Conservation (phyloP, 2,329 filamentous ascomycete species). For the Penicillium olsonii region DNA sequence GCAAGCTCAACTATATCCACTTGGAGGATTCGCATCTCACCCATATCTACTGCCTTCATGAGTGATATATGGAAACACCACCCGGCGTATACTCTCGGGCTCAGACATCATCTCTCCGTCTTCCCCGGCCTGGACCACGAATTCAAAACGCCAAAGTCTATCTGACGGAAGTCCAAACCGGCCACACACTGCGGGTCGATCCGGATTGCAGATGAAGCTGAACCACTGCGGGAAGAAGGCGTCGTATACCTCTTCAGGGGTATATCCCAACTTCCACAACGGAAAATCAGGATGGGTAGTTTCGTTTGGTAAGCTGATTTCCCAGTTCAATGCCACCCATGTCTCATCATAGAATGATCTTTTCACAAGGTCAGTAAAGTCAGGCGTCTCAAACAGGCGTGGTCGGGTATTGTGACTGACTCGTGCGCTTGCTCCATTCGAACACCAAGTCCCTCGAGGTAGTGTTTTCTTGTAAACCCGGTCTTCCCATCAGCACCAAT, state of each 20-base stretch:
- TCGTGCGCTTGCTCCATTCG: conserved; percentile 33
- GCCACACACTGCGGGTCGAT: conserved; percentile 47
- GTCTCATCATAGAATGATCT: conserved; percentile 29
- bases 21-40: conserved; percentile 5
- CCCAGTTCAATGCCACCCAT: conserved; percentile 54
- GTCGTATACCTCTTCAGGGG: conserved; percentile 51
- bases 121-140: conserved; percentile 33
- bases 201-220: conserved; percentile 48
- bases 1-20: not conserved
- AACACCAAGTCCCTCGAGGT: conserved; percentile 47
- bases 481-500: conserved; percentile 53
- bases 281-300: conserved; percentile 52
- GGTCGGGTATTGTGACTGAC: conserved; percentile 9
- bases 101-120: conserved; percentile 30
- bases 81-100: conserved; percentile 18
- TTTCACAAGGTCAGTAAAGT: not conserved
- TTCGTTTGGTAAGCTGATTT: conserved; percentile 47
- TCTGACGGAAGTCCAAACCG: conserved; percentile 46
- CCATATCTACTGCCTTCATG: conserved; percentile 29
- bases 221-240: conserved; percentile 50
- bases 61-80: conserved; percentile 30
- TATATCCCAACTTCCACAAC: conserved; percentile 50
- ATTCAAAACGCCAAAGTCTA: conserved; percentile 49
- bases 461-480: conserved; percentile 49
- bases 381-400: not conserved